phyloP scores from a whole-genome alignment of 805 yeast genomes.

The Saccharomycopsis amapae region DNA sequence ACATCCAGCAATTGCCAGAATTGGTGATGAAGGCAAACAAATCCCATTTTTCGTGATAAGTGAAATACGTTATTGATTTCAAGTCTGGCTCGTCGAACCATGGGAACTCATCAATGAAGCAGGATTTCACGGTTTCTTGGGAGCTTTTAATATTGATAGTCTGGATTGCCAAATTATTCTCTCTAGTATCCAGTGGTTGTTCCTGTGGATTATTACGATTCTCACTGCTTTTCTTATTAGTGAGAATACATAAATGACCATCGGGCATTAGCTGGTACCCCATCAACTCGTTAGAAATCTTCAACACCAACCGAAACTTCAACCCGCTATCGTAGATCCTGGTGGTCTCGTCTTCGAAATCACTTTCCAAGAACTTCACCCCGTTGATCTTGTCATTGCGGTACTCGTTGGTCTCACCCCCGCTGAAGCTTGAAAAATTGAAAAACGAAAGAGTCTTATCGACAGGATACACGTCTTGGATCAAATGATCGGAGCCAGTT shows the following conservation, averaged over 20 bases:
- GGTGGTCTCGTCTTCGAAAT: neutral
- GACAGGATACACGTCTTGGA: slow-evolving; percentile 19
- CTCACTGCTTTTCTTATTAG: slow-evolving; percentile 11
- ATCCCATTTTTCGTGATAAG: slow-evolving; percentile 5
- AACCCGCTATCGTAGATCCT: slow-evolving; percentile 24
- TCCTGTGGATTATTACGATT: neutral
- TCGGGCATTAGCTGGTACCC: slow-evolving; percentile 23
- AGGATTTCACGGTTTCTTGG: slow-evolving; percentile 3
- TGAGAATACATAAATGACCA: slow-evolving; percentile 12
- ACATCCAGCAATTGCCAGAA: slow-evolving; percentile 21
- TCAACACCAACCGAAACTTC: slow-evolving; percentile 26
- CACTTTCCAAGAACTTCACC: slow-evolving; percentile 1
- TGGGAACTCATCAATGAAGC: slow-evolving; percentile 17
- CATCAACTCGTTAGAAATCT: slow-evolving; percentile 24
- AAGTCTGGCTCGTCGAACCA: slow-evolving; percentile 14
- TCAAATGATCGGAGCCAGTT: slow-evolving; percentile 12
- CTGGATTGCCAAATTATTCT: slow-evolving; percentile 10
- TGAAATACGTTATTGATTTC: slow-evolving; percentile 2
- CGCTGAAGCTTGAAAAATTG: slow-evolving; percentile 5
- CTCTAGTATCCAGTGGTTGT: neutral
- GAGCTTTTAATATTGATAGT: slow-evolving; percentile 6
- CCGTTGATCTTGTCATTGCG: slow-evolving; percentile 6
- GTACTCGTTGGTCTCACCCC: slow-evolving; percentile 3
- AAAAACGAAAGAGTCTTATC: slow-evolving; percentile 10
- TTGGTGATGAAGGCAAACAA: slow-evolving; percentile 17